Evolutionary conservation across 495 filamentous ascomycete species (phyloP).

Genomic region (Oidiodendron maius): DNA sequence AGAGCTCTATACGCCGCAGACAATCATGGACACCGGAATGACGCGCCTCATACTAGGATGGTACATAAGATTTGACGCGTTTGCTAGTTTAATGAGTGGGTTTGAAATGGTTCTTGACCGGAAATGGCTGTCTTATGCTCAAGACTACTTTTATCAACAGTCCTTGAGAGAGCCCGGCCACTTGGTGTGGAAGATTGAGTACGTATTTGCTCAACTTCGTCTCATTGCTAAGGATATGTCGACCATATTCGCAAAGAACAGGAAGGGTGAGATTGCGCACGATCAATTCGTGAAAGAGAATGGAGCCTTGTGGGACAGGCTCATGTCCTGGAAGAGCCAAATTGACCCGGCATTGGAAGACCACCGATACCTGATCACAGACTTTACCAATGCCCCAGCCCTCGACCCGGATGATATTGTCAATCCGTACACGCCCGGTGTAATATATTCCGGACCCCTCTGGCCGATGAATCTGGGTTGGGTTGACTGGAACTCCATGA

Average conservation of each 20-base stretch:
- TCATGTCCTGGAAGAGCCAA: constrained; percentile 50
- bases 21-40: constrained; percentile 61
- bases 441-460: constrained; percentile 59
- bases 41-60: constrained; percentile 70
- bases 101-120: constrained; percentile 65
- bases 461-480: constrained; percentile 67
- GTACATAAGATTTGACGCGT: constrained; percentile 87
- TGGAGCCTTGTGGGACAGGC: constrained; percentile 41
- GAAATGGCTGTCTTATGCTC: constrained; percentile 71
- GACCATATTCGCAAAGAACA: constrained; percentile 66
- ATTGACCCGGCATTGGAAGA: constrained; percentile 56
- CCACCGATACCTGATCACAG: constrained; percentile 48
- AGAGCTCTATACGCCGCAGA: constrained; percentile 70
- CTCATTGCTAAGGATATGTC: constrained; percentile 78
- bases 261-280: constrained; percentile 52
- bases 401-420: constrained; percentile 59
- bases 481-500: constrained; percentile 71
- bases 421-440: constrained; percentile 62
- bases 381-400: constrained; percentile 45
- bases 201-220: constrained; percentile 57
- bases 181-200: constrained; percentile 58
- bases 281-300: constrained; percentile 62
- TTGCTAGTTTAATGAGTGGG: constrained; percentile 75
- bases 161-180: constrained; percentile 54
- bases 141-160: constrained; percentile 56